Base-by-base conservation (phyloP, 1,284 basidiomycete species). In the Ustilago vetiveriae region DNA sequence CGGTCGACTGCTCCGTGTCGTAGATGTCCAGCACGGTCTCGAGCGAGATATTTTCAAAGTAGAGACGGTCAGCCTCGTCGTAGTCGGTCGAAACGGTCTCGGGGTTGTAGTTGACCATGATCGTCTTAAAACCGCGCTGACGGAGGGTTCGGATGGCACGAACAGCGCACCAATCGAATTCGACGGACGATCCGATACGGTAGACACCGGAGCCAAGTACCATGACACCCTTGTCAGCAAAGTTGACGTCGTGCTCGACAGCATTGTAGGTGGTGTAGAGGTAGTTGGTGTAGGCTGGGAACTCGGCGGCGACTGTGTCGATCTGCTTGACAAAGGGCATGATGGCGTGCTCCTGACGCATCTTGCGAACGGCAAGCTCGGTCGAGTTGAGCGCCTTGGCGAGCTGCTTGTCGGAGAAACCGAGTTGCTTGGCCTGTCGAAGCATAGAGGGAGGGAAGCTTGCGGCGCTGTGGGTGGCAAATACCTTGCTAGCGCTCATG, bases 51-150 rank as follows among this genome's bases (percentile, higher is more conserved):
- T 96, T 97, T 85, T 98, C 95, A 83, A 98, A 98, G 86, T 98
- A 98, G 39, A 98, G 87, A 37, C 93, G 88, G 83, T 98, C 95
- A 24, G 95, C 95, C 82, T 98, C 96, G 84, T 98, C 95, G 83
- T 97, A 98, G 83, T 98, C 96, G 41, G 96, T 98, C 80, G 92
- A 94, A 81, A 98, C 95, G 0, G 95, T 98, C 85, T 98, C 96
- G 22, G 95, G 95, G 83, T 98, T 98, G 85, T 98, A 98, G 85
- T 98, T 98, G 84, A 98, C 91, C 96, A 98, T 98, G 84, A 98
- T 89, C 8, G 96, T 98, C 80, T 92, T 93, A 68, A 92, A 86
- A n/a, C 94, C 94, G 80, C 91, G 90, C 39, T 95, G 90, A 58
- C 95, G 92, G 37, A 98, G 86, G 1, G 95, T 98, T 71, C 95